A percentile compares a stretch with the other conserved stretches of the same genome.
phyloP scores from a whole-genome alignment of 2,329 filamentous ascomycete species.

The Botryotinia calthae region DNA sequence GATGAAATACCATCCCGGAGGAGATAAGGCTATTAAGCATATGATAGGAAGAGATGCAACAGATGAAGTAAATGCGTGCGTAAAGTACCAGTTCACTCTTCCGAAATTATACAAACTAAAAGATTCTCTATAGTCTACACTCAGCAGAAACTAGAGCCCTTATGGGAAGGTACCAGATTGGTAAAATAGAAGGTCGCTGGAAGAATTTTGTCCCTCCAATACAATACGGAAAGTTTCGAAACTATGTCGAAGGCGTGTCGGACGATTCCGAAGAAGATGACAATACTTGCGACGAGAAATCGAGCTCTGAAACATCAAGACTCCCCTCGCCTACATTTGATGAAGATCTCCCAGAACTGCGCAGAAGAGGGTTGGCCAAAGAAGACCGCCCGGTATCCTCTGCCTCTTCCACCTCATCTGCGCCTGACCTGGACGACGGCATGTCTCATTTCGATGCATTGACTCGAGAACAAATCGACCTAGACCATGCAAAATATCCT shows the following conservation, averaged over 20 bases:
- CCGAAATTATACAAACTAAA: background rate
- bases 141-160: constrained; percentile 70
- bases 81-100: constrained; percentile 25
- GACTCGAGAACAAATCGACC: constrained; percentile 70
- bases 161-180: constrained; percentile 81
- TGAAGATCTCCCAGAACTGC: constrained; percentile 25
- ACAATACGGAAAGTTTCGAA: constrained; percentile 77
- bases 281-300: constrained; percentile 27
- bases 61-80: constrained; percentile 87
- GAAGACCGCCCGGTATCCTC: constrained; percentile 34
- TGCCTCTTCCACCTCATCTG: constrained; percentile 58
- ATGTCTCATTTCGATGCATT: constrained; percentile 69
- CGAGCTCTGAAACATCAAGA: constrained; percentile 34
- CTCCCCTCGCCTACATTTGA: constrained; percentile 40
- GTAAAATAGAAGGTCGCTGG: constrained; percentile 78
- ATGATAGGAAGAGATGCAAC: constrained; percentile 94
- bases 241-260: constrained; percentile 42
- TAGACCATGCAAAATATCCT: constrained; percentile 80
- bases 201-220: constrained; percentile 86
- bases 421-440: constrained; percentile 52
- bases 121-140: constrained; percentile 63
- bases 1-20: constrained; percentile 87
- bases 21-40: constrained; percentile 84
- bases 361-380: constrained; percentile 26
- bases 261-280: constrained; percentile 41